Evolutionary conservation across 1,284 basidiomycete genomes (phyloP).

Genomic region (Anthracocystis setariae): DNA sequence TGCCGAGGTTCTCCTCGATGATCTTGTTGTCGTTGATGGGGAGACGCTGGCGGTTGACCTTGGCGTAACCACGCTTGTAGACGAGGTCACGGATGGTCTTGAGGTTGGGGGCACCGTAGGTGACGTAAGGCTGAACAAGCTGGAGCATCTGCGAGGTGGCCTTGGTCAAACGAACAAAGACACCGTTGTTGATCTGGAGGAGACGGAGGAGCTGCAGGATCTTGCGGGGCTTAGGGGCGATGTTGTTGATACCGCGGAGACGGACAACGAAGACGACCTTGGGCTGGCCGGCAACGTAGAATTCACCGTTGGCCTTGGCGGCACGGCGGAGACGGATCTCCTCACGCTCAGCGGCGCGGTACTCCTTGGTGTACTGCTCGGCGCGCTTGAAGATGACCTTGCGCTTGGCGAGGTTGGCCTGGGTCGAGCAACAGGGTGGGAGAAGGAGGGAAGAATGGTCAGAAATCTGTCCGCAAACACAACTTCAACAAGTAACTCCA

Average conservation of each 20-base stretch:
- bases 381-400: constrained; percentile 99
- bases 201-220: constrained; percentile 98
- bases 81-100: constrained; percentile 96
- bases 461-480: constrained; percentile 9
- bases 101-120: constrained; percentile 88
- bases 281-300: constrained; percentile 94
- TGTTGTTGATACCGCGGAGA: constrained; percentile 94
- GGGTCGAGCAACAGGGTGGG: constrained; percentile 12
- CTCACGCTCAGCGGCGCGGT: constrained; percentile 90
- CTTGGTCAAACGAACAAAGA: constrained; percentile 96
- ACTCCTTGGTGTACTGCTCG: constrained; percentile 98
- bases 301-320: constrained; percentile 91
- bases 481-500: not conserved
- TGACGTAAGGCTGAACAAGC: constrained; percentile 94
- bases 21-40: constrained; percentile 92
- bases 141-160: constrained; percentile 98
- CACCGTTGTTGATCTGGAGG: constrained; percentile 99
- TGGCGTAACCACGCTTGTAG: constrained; percentile 99
- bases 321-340: constrained; percentile 94
- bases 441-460: constrained; percentile 14
- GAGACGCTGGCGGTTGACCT: constrained; percentile 96
- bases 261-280: constrained; percentile 98
- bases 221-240: constrained; percentile 98
- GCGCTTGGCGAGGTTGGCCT: constrained; percentile 91
- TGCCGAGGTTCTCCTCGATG: constrained; percentile 91